Percentiles rank a stretch among this genome's conserved stretches.
These are phyloP conservation scores for Cicer chorassanicum DNA, from an alignment of 306 rosid genomes.

Conservation along the genomic window DNA sequence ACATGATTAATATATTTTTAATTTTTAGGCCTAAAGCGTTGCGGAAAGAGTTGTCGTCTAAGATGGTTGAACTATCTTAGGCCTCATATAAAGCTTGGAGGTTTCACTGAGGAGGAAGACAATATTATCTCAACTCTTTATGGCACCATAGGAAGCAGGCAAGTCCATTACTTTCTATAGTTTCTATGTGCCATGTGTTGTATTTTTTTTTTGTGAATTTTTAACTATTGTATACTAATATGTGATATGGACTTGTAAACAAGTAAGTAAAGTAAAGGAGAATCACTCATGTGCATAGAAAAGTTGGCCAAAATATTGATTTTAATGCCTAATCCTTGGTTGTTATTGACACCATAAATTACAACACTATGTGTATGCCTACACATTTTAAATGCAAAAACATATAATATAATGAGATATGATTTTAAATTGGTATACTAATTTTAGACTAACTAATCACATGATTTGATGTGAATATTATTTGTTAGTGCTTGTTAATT, in stretches of 20 bases:
- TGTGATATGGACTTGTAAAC: too few species aligned
- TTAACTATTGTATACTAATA: too few species aligned
- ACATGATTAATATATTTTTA: neutral
- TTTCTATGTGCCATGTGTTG: neutral
- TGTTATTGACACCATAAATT: too few species aligned
- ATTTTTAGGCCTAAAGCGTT: constrained; percentile 41
- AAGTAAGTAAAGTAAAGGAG: too few species aligned
- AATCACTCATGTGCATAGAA: too few species aligned
- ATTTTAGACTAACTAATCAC: neutral
- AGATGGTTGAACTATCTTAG: constrained; percentile 45
- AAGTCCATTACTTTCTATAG: constrained; percentile 30
- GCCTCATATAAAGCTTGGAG: constrained; percentile 48
- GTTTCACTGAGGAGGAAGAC: constrained; percentile 46
- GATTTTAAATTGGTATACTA: neutral
- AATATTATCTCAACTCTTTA: constrained; percentile 33
- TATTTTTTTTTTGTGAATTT: too few species aligned
- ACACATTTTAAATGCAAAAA: neutral
- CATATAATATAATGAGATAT: neutral
- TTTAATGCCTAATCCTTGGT: too few species aligned
- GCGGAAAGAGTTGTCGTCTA: constrained; percentile 46
- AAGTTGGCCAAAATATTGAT: too few species aligned
- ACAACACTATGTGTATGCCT: neutral
- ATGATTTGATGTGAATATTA: constrained; percentile 1
- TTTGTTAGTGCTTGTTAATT: neutral
- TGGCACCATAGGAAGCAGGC: constrained; percentile 44